Evolutionary conservation across 192 early-diverging fungal species (phyloP).

Genomic region (Podila epigama): DNA sequence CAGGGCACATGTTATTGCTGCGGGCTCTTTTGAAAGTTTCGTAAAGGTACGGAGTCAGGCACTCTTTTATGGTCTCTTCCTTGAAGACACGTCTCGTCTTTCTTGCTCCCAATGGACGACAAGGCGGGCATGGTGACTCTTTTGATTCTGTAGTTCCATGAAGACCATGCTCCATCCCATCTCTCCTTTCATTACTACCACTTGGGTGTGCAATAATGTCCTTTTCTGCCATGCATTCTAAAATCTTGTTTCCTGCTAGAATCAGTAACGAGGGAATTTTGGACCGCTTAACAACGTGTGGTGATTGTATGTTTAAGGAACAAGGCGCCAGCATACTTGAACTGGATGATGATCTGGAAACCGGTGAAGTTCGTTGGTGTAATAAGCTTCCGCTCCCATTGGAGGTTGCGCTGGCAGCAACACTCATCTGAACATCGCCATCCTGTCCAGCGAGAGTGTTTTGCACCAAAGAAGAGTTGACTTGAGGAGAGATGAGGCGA

Average conservation of each 20-base stretch:
- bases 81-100: constrained; percentile 3
- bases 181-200: no score
- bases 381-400: neutral
- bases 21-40: constrained; percentile 20
- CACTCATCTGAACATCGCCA: neutral
- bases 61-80: constrained; percentile 22
- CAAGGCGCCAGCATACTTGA: neutral
- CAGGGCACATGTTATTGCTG: constrained; percentile 22
- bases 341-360: neutral
- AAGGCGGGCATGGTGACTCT: neutral
- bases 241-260: constrained; percentile 24
- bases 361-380: neutral
- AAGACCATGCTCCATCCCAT: no score
- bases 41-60: constrained; percentile 32
- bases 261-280: constrained; percentile 18
- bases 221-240: constrained; percentile 15
- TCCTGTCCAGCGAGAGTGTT: neutral
- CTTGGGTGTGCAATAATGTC: no score
- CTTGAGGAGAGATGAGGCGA: no score
- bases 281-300: constrained; percentile 12
- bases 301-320: neutral
- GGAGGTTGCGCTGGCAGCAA: neutral
- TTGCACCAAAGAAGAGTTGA: no score
- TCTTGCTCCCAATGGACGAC: neutral
- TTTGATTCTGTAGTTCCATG: neutral